Conservation (phyloP, 805 yeast genomes). For the Starmerella bombicola region DNA sequence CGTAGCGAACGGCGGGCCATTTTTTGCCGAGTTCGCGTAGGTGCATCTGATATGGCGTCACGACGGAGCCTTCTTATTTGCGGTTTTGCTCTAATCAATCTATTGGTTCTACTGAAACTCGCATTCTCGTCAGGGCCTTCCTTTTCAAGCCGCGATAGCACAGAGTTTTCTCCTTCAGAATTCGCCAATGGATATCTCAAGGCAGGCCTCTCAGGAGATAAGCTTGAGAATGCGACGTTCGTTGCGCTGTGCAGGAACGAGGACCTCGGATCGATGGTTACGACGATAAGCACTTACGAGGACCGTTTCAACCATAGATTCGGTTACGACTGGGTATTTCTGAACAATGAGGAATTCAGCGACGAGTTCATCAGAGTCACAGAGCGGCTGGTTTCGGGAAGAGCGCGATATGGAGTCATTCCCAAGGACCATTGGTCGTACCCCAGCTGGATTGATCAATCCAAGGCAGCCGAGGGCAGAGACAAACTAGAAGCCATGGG, state of each 20-base stretch:
- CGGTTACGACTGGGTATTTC: constrained; percentile 81
- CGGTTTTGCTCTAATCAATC: constrained; percentile 6
- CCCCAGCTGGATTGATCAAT: constrained; percentile 36
- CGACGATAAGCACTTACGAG: constrained; percentile 63
- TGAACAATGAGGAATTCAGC: constrained; percentile 68
- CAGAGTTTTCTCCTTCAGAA: neutral
- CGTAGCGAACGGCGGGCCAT: too few relatives aligned
- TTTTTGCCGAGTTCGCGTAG: too few relatives aligned
- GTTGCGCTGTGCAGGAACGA: constrained; percentile 73
- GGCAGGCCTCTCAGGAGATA: neutral
- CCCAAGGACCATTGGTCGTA: constrained; percentile 59
- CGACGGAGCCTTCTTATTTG: constrained; percentile 21
- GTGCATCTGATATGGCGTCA: constrained; percentile 48
- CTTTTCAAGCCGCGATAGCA: neutral
- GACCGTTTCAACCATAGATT: constrained; percentile 89
- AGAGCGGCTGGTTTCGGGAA: constrained; percentile 40
- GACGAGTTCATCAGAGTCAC: constrained; percentile 50
- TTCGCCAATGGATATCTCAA: neutral
- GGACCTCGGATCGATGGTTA: constrained; percentile 65
- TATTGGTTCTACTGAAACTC: constrained; percentile 8
- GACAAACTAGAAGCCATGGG: constrained; percentile 71
- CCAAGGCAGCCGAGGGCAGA: constrained; percentile 44
- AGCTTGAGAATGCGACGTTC: constrained; percentile 62
- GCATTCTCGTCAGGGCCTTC: constrained; percentile 1
- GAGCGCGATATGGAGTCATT: constrained; percentile 62